Evolutionary conservation across 345 rosid species (phyloP).

Genomic region (Litchi chinensis): DNA sequence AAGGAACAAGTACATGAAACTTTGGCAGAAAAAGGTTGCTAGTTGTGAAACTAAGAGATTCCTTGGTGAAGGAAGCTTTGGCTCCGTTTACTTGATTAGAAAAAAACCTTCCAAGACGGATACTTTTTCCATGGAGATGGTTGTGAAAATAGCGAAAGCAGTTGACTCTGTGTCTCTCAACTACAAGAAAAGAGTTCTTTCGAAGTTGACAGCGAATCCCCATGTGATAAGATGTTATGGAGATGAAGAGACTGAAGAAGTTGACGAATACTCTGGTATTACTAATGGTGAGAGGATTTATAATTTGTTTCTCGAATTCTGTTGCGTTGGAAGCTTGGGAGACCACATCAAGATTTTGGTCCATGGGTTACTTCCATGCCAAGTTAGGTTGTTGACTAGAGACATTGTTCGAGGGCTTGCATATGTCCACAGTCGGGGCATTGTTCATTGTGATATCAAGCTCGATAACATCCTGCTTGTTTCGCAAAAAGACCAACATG

Average conservation of each 20-base stretch:
- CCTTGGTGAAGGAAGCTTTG: neutral
- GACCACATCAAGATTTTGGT: neutral
- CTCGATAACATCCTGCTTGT: neutral
- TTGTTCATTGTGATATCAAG: conserved; percentile 12
- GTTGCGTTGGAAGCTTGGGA: neutral
- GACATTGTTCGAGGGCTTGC: neutral
- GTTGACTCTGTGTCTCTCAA: neutral
- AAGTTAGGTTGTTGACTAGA: neutral
- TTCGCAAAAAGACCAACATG: neutral
- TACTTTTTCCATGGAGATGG: neutral
- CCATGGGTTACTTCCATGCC: neutral
- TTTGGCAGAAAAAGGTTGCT: no score
- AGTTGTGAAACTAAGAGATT: neutral
- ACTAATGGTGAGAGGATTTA: neutral
- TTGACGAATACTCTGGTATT: neutral
- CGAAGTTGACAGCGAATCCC: neutral
- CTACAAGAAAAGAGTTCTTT: neutral
- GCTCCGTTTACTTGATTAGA: neutral
- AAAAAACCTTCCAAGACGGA: neutral
- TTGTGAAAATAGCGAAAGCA: neutral
- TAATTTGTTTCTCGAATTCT: neutral
- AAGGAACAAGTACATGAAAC: no score
- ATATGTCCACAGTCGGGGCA: neutral
- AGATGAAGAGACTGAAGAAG: neutral
- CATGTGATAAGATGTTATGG: neutral